These are phyloP conservation scores for Eimeria zaria DNA, from an alignment of 169 alveolate species.

Conservation along the genomic window DNA sequence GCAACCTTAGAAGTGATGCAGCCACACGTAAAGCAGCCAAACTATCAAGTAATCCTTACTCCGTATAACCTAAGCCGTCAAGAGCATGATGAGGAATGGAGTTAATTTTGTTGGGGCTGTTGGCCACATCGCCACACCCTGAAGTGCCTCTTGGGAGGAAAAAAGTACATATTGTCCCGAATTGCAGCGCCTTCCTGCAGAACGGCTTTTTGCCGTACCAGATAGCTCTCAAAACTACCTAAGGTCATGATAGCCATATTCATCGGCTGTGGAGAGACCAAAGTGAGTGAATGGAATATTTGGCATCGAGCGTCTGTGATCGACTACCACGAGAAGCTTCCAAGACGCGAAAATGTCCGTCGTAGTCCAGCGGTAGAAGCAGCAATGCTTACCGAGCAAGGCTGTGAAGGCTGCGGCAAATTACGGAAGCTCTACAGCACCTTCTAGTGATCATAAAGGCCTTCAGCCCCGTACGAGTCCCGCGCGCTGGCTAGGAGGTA, in stretches of 20 bases:
- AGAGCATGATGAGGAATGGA: not conserved
- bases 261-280: not conserved
- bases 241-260: not conserved
- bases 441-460: not conserved
- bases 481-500: slow-evolving; percentile 80
- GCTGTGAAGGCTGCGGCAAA: slow-evolving; percentile 43
- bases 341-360: slow-evolving; percentile 2
- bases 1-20: not conserved
- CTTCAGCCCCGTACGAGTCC: slow-evolving; percentile 37
- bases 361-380: not conserved
- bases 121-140: slow-evolving; percentile 30
- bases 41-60: not conserved
- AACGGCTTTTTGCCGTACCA: slow-evolving; percentile 48
- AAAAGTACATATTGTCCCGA: not conserved
- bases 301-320: not conserved
- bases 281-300: not conserved
- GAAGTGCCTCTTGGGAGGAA: not conserved
- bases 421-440: not conserved
- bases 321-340: not conserved
- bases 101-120: slow-evolving; percentile 19
- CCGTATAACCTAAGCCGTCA: not conserved
- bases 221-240: not conserved
- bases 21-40: not conserved
- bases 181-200: slow-evolving; percentile 37
- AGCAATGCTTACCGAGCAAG: not conserved